Base-by-base conservation (phyloP, 257 asterid genomes). In the Agastache rugosa region DNA sequence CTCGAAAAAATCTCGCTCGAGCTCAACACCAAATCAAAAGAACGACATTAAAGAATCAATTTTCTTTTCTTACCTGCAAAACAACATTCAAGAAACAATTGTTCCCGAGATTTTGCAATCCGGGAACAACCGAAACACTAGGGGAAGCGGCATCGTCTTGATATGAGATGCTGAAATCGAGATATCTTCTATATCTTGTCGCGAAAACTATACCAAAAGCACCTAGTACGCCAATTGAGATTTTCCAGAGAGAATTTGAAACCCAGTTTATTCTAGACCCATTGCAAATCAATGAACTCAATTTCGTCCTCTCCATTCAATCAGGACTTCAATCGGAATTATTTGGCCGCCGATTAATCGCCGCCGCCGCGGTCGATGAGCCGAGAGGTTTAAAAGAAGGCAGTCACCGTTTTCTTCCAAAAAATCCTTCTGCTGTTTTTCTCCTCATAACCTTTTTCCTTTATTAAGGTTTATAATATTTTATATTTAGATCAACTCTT, bases 1-100 rank as follows among this genome's bases (percentile, higher is more conserved):
- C 71, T 20, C 23, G 4, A 64, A 1, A 37, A 11, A 41, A 63
- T 14, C 10, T 29, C 8, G 14, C 4, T 19, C 15, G 15, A 37
- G 8, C 47, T 19, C 73, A 79, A 25, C 50, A 25, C 47, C 44
- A 65, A 29, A 48, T 23, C 12, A 74, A 50, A 4, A 1, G 23
- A 71, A 39, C 2, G 10, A 22, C 35, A 55, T 39, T 55, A 63
- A 42, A 47, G 14, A 70, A 66, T 27, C 67, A n/a, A 34, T 39
- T 39, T 39, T 8, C 1, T 44, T 14, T 5, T n/a, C 19, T 23
- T 73, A 94, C 99, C 97, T 92, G 97, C 86, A 94, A 75, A 79
- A 94, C 80, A 75, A 89, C 97, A 83, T 94, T 92, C 87, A 94
- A 59, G 83, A 94, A 94, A 50, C 97, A 94, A 76, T 90, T 94